Evolutionary conservation across 2,329 filamentous ascomycete genomes (phyloP).

Genomic region (Corinectria fuckeliana): DNA sequence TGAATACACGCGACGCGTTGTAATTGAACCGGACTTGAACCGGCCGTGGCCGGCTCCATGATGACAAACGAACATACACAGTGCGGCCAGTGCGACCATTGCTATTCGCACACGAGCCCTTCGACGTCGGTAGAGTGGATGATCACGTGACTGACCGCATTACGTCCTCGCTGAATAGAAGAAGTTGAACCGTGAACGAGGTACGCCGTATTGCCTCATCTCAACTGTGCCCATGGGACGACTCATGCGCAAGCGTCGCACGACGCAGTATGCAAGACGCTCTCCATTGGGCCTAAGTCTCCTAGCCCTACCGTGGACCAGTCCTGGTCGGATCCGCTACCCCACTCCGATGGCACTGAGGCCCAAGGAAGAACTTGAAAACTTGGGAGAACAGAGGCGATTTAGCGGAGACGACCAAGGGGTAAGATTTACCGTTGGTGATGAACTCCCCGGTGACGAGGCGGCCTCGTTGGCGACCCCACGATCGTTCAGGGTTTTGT

Average conservation of each 20-base stretch:
- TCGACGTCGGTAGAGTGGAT: neutral
- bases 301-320: neutral
- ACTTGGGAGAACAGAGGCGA: slow-evolving; percentile 1
- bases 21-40: neutral
- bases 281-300: slow-evolving; percentile 10
- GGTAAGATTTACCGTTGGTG: neutral
- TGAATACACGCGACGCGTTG: slow-evolving; percentile 4
- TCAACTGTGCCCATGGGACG: slow-evolving; percentile 4
- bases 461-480: neutral
- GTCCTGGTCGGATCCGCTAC: neutral
- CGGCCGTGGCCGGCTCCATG: neutral
- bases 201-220: slow-evolving; percentile 1
- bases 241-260: slow-evolving; percentile 7
- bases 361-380: slow-evolving; percentile 1
- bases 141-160: neutral
- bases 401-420: slow-evolving; percentile 6
- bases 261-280: slow-evolving; percentile 6
- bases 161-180: too few species aligned
- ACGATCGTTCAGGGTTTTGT: slow-evolving; percentile 19
- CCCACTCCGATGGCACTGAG: slow-evolving; percentile 6
- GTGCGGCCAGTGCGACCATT: neutral
- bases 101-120: too few species aligned
- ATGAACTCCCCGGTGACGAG: slow-evolving; percentile 17
- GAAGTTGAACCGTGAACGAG: slow-evolving; percentile 3
- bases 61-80: neutral